These are phyloP conservation scores for Gamsiella multidivaricata DNA, from an alignment of 192 early-diverging fungal species.

Conservation along the genomic window DNA sequence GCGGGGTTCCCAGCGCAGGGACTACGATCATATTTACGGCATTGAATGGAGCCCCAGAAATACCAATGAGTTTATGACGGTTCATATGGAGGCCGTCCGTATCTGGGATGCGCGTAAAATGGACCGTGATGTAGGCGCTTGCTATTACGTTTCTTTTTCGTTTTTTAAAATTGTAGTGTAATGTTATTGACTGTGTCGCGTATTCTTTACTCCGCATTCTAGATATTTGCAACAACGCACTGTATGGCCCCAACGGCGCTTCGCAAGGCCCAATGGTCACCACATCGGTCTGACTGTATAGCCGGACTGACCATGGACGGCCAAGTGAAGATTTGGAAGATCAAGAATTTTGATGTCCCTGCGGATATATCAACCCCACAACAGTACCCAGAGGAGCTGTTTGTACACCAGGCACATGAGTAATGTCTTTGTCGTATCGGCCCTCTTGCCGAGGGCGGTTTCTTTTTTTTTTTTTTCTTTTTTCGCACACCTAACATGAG, in stretches of 20 bases:
- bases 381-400: conserved; percentile 9
- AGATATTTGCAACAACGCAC: conserved; percentile 23
- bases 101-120: conserved; percentile 43
- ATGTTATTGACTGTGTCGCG: too few species aligned
- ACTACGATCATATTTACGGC: conserved; percentile 14
- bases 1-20: background rate
- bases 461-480: background rate
- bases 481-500: too few species aligned
- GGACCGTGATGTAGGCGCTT: conserved; percentile 22
- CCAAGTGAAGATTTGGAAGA: conserved; percentile 26
- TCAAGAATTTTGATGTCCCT: conserved; percentile 21
- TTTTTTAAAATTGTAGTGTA: background rate
- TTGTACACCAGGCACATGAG: conserved; percentile 21
- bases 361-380: background rate
- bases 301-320: conserved; percentile 9
- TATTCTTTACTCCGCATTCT: background rate
- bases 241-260: background rate
- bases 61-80: conserved; percentile 38
- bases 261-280: conserved; percentile 31
- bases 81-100: conserved; percentile 4
- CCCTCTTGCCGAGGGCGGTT: too few species aligned
- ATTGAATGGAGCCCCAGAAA: conserved; percentile 33
- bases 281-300: conserved; percentile 22
- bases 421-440: too few species aligned
- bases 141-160: background rate